Conservation (phyloP, 345 rosid genomes). For the Lepidium aucheri region DNA sequence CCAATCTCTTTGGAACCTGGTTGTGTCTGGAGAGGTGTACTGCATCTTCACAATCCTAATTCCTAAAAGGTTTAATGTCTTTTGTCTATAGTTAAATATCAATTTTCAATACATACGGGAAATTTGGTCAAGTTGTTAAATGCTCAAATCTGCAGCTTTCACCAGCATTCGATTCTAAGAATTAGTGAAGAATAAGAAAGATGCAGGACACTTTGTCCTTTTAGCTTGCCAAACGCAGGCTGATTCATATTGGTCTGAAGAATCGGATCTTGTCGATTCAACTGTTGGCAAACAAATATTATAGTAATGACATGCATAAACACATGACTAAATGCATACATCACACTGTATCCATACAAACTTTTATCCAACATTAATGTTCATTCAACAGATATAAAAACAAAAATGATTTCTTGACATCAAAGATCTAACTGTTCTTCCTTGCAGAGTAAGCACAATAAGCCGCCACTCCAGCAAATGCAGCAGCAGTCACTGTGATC, state of each 20-base stretch:
- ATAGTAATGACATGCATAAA: neutral
- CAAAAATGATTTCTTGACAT: neutral
- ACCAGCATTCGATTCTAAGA: too few species aligned
- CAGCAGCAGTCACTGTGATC: slow-evolving; percentile 27
- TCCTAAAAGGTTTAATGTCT: slow-evolving; percentile 1
- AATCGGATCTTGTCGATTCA: too few species aligned
- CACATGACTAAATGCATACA: neutral
- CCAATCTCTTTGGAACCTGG: slow-evolving; percentile 54
- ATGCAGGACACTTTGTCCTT: too few species aligned
- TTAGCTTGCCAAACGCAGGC: too few species aligned
- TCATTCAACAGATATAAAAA: neutral
- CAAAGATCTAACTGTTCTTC: slow-evolving; percentile 13
- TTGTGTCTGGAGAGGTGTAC: slow-evolving; percentile 60
- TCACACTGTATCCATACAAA: neutral
- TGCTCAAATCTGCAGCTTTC: too few species aligned
- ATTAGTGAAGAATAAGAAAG: too few species aligned
- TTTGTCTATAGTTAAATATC: too few species aligned
- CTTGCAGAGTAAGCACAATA: slow-evolving; percentile 27
- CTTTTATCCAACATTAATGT: neutral
- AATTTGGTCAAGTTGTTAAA: too few species aligned
- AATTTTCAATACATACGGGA: too few species aligned
- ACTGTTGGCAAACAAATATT: too few species aligned
- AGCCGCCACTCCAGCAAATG: slow-evolving; percentile 30
- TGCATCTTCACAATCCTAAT: slow-evolving; percentile 71
- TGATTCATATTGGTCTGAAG: too few species aligned